Evolutionary conservation across 1,139 yeast genomes (phyloP).

Genomic region (Saccharomyces hybrid): DNA sequence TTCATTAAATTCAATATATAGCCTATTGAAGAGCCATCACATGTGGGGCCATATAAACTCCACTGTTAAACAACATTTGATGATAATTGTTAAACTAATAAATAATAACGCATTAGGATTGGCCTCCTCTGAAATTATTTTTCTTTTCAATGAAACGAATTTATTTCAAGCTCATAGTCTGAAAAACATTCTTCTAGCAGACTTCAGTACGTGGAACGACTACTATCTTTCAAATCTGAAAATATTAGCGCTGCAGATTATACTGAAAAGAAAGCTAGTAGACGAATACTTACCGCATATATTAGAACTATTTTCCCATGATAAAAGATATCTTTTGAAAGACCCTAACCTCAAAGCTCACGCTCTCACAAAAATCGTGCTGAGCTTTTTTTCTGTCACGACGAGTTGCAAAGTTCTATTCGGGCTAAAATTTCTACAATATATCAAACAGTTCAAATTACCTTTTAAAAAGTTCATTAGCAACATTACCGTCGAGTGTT

Average conservation of each 20-base stretch:
- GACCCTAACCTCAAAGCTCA: conserved; percentile 18
- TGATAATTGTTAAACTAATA: conserved; percentile 21
- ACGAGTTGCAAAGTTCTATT: conserved; percentile 21
- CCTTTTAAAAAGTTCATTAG: conserved; percentile 21
- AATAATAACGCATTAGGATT: conserved; percentile 8
- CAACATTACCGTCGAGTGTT: conserved; percentile 17
- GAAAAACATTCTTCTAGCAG: conserved; percentile 23
- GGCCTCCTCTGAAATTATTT: conserved; percentile 17
- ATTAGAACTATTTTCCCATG: conserved; percentile 22
- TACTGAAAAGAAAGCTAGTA: conserved; percentile 17
- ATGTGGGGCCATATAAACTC: conserved; percentile 11
- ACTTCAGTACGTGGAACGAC: conserved; percentile 19
- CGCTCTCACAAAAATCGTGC: conserved; percentile 22
- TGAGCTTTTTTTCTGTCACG: conserved; percentile 22
- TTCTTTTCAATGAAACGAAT: conserved; percentile 23
- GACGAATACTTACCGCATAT: conserved; percentile 12
- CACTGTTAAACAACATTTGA: conserved; percentile 21
- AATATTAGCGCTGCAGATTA: conserved; percentile 24
- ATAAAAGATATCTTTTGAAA: conserved; percentile 22
- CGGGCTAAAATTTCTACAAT: conserved; percentile 29
- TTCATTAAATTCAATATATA: conserved; percentile 8
- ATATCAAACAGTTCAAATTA: conserved; percentile 20
- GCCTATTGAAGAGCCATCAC: conserved; percentile 14
- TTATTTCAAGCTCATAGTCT: conserved; percentile 10
- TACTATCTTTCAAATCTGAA: conserved; percentile 25